Base-by-base conservation (phyloP, 805 yeast genomes). In the Yueomyces sp. region DNA sequence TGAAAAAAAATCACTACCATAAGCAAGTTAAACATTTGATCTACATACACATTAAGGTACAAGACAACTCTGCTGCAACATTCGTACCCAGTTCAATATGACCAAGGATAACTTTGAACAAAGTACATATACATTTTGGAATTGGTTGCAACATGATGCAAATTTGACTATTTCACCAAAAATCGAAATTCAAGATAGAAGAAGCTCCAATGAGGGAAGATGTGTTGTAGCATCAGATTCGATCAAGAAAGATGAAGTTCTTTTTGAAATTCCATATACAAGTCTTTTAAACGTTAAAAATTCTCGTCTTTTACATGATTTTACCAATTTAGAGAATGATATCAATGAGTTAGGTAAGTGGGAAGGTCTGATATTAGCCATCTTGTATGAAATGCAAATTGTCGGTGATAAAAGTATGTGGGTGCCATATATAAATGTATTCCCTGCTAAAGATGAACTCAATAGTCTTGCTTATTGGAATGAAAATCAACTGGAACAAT, bases 391-490 rank as follows among this genome's bases (percentile, higher is more conserved):
- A 52, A 56, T 71, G 42, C 64, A 67, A 38, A 65, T 67, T 41
- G 52, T 71, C 33, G 68, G 70, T 3, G 63, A 60, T 1, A 46
- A 63, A 3, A 74, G 85, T 37, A 65, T 62, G 32, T 90, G 96
- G 94, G 59, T 56, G 42, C 70, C 77, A 1, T 90, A 90, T 59
- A 76, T 87, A 45, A 64, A 74, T 26, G 75, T 88, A 0, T 66
- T 90, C 37, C 97, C 97, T 0, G 56, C 51, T 3, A 45, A 52
- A 3, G 48, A 53, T 2, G 65, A 47, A 9, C 76, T 81, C 60
- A 71, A 79, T 53, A 80, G 80, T 34, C 72, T 87, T 45, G 83
- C 87, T 77, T 85, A 77, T 54, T 90, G 98, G 97, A 48, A 49
- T 2, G 76, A 74, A 0, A 69, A 68, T 0, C 92, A 90, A 45